Evolutionary conservation across 106 monocot genomes (phyloP), one percentile per base, ranked within the genome.

Genomic region (Platanthera guangdongensis): DNA sequence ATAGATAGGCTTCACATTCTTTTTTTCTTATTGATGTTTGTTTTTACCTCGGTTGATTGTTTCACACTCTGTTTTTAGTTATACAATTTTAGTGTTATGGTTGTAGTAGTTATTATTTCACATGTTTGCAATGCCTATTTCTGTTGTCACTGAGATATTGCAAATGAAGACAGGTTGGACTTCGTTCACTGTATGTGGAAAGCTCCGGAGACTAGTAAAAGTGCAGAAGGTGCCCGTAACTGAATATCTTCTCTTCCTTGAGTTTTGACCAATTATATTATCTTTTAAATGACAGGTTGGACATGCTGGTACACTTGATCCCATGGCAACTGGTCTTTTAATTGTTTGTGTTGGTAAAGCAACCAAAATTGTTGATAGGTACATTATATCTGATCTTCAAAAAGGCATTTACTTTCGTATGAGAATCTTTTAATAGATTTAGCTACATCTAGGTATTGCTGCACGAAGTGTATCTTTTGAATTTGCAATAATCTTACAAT

Each of bases 301-400:
- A 55, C 95, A 96, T 91, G 93, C 93, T 80, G 95, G 95, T 68
- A 96, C 95, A 7, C 88, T 96, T 78, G 95, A 96, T 77, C 95
- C 95, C 10, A 96, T 96, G 95, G 95, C 95, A 9, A 96, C 95
- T 78, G 95, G 95, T 50, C 78, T 96, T 55, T 74, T 96, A 54
- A 91, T 96, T 81, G 90, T 96, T 87, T 93, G 95, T 87, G 86
- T 96, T 51, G 95, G 95, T 76, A 93, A 93, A 91, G 93, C 95
- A 46, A 96, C 95, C 70, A 96, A 96, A 87, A 22, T 96, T 19
- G 84, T 91, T 11, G 95, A 93, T 3, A 90, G 90, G 90, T 96
- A 93, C 32, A 30, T 11, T 65, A 30, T 65, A 11, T 39, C n/a
- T 65, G 11, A 65, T 3, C 8, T 8, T 63, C 62, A 63, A 22